Evolutionary conservation across 179 eudicot species (phyloP).

Genomic region (Sideroxylon spinosum): DNA sequence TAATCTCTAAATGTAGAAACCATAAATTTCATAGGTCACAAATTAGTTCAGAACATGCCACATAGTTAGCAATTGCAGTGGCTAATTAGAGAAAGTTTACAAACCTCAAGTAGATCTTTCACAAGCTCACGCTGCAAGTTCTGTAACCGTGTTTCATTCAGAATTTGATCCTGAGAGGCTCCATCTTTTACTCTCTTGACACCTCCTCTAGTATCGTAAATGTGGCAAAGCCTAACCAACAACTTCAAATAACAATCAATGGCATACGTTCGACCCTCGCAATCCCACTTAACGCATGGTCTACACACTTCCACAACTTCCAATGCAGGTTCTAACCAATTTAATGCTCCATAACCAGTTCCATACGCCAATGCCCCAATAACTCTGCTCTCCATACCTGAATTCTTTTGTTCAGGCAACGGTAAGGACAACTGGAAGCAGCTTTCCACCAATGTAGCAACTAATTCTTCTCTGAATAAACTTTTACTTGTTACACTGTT

Average conservation of each 20-base stretch:
- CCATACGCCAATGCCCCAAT: slow-evolving; percentile 99
- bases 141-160: slow-evolving; percentile 91
- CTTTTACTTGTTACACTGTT: slow-evolving; percentile 74
- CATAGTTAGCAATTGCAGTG: not conserved
- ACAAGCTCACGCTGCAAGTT: slow-evolving; percentile 92
- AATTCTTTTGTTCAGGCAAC: slow-evolving; percentile 85
- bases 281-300: slow-evolving; percentile 98
- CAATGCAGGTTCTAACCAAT: slow-evolving; percentile 95
- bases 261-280: slow-evolving; percentile 96
- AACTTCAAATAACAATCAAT: slow-evolving; percentile 94
- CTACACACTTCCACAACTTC: slow-evolving; percentile 98
- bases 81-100: slow-evolving; percentile 3
- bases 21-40: not conserved
- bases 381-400: slow-evolving; percentile 97
- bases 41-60: not conserved
- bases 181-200: slow-evolving; percentile 96
- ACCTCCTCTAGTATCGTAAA: slow-evolving; percentile 97
- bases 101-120: slow-evolving; percentile 83
- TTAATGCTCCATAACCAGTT: slow-evolving; percentile 96
- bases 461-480: slow-evolving; percentile 93
- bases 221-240: slow-evolving; percentile 94
- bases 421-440: slow-evolving; percentile 97
- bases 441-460: slow-evolving; percentile 91
- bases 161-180: slow-evolving; percentile 95
- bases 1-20: not conserved